Evolutionary conservation across 805 yeast genomes (phyloP).

Genomic region (Saccharomyces eubayanus): DNA sequence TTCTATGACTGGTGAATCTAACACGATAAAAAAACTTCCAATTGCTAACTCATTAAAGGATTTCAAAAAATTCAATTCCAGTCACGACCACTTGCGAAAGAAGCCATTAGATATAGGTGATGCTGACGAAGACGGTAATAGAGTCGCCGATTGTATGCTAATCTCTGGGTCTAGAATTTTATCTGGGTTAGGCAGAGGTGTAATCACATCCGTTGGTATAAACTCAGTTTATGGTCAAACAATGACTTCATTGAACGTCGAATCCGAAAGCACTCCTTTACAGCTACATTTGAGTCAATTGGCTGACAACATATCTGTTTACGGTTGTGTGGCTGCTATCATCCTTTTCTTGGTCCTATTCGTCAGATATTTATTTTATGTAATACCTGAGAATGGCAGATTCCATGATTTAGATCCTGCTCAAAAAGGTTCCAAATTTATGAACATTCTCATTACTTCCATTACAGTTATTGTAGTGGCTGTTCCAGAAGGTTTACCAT

Average conservation of each 20-base stretch:
- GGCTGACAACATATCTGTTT: constrained; percentile 92
- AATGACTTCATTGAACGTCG: constrained; percentile 68
- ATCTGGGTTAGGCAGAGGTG: constrained; percentile 76
- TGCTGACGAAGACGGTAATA: constrained; percentile 4
- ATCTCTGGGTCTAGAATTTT: constrained; percentile 87
- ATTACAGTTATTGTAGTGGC: constrained; percentile 94
- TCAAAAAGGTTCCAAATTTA: constrained; percentile 73
- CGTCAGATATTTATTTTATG: constrained; percentile 57
- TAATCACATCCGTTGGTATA: constrained; percentile 85
- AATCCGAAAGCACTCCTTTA: constrained; percentile 79
- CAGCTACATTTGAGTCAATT: constrained; percentile 71
- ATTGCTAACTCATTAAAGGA: constrained; percentile 36
- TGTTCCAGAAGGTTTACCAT: constrained; percentile 97
- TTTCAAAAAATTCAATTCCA: constrained; percentile 23
- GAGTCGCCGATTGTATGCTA: constrained; percentile 64
- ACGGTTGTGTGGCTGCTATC: constrained; percentile 79
- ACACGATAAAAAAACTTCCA: constrained; percentile 63
- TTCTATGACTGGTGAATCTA: constrained; percentile 88
- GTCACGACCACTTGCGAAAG: constrained; percentile 7
- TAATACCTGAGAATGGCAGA: constrained; percentile 38
- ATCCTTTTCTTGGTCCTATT: constrained; percentile 74
- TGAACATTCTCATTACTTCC: constrained; percentile 82
- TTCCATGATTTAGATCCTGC: constrained; percentile 45
- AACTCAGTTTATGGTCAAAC: constrained; percentile 89
- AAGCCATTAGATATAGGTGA: constrained; percentile 8